Evolutionary conservation across 2,329 filamentous ascomycete genomes (phyloP).

Genomic region (Diaporthe sp.): DNA sequence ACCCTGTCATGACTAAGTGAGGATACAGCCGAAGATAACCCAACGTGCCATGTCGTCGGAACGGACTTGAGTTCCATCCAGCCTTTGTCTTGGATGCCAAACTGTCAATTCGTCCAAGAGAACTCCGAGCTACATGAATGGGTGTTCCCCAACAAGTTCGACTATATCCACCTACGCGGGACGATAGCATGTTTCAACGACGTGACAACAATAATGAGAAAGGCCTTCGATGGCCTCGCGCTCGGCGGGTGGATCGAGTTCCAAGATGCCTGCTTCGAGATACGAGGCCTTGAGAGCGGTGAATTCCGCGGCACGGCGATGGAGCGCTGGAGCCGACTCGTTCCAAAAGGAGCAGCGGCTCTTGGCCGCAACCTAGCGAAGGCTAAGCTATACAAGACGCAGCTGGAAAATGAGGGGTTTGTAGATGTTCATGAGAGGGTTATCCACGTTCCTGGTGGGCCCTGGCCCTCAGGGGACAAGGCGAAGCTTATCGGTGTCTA

Average conservation of each 20-base stretch:
- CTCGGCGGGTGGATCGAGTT: slow-evolving; percentile 24
- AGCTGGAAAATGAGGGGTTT: slow-evolving; percentile 18
- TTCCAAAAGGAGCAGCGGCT: not conserved
- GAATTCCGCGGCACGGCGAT: not conserved
- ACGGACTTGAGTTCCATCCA: slow-evolving; percentile 19
- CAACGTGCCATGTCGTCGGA: slow-evolving; percentile 12
- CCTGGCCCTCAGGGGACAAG: slow-evolving; percentile 10
- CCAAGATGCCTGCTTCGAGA: slow-evolving; percentile 21
- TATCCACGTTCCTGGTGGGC: slow-evolving; percentile 5
- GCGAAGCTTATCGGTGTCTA: slow-evolving; percentile 18
- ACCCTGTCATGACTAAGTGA: not conserved
- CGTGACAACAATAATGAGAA: slow-evolving; percentile 18
- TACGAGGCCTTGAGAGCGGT: not conserved
- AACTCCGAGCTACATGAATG: not conserved
- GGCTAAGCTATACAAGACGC: slow-evolving; percentile 10
- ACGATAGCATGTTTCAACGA: slow-evolving; percentile 26
- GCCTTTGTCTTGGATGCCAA: slow-evolving; percentile 22
- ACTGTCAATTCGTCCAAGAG: slow-evolving; percentile 26
- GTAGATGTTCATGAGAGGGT: slow-evolving; percentile 1
- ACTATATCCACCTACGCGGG: slow-evolving; percentile 25
- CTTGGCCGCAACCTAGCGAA: slow-evolving; percentile 9
- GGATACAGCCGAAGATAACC: slow-evolving; percentile 17
- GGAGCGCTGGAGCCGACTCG: slow-evolving; percentile 11
- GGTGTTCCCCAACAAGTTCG: slow-evolving; percentile 17
- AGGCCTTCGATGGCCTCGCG: slow-evolving; percentile 20